Base-by-base conservation (phyloP, 371 early-diverging fungal species). In the Mucor irregularis region DNA sequence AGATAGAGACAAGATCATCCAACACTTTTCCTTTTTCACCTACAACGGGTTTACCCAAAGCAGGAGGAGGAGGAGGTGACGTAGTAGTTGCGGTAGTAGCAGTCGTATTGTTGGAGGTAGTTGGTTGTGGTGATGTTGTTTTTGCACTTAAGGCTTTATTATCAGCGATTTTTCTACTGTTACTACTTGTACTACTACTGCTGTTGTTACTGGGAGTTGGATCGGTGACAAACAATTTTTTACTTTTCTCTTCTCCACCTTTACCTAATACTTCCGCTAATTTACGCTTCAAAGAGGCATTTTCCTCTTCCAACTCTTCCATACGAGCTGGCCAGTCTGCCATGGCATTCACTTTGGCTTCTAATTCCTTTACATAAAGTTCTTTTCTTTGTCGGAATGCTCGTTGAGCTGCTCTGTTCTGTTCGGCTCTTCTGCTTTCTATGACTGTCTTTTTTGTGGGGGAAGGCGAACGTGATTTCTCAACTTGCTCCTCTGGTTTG, bases 341-440 rank as follows among this genome's bases (percentile, higher is more conserved):
- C 61, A 79, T 61, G 14, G 59, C n/a, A 34, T 69, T 68, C 4
- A 80, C 81, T 56, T 82, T 82, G 1, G 66, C 67, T 53, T 89
- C 88, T 10, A 89, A 67, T 31, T 84, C 88, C 49, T 82, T 83
- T 16, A 87, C 81, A 58, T 88, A 83, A 7, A 74, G 74, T 50
- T 86, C 85, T 54, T 87, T 89, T n/a, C 90, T 74, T 62, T 87
- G 85, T 38, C 90, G 80, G 61, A 87, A 89, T 1, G 87, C 86
- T 31, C 86, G 73, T 62, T 89, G 89, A 3, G 87, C 87, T 11
- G 82, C 86, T 35, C 89, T 66, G 56, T 87, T 89, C 55, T 89
- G 87, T 19, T 78, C 82, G 11, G 83, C 82, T 46, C 88, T 81
- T 49, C 74, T 72, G 0, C 39, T 58, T 54, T 61, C 62, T 49